Evolutionary conservation across 2,329 filamentous ascomycete genomes (phyloP), one percentile per base, ranked within the genome.

Genomic region (Trichoderma harzianum): DNA sequence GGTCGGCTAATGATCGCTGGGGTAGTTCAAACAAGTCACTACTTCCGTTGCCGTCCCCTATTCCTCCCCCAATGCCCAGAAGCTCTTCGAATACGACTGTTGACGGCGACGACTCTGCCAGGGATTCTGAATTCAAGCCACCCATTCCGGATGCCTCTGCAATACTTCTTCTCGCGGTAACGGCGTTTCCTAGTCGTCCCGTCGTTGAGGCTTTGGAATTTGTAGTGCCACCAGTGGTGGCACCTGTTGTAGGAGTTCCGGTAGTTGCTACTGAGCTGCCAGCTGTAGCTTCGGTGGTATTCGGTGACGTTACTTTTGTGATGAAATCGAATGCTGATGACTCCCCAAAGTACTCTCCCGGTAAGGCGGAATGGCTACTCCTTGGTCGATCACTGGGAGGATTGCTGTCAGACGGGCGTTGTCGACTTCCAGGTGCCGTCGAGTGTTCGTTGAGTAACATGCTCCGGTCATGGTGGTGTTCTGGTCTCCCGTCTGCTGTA

Each of bases 261-360:
- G 66, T 24, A 34, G 55, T 3, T 18, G 55, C 66, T 18, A 32
- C 57, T 12, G 66, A 51, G 14, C 57, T 69, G 11, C 66, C 55
- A 12, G 36, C n/a, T 30, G 66, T 26, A 7, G 39, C 55, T 5
- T 69, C 66, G 7, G 55, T 61, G 14, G 36, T 61, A 21, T 69
- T 69, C 34, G 66, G 66, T 18, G 66, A 69, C 2, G 66, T 69
- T n/a, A 69, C 66, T 43, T 69, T 69, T 2, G 66, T 69, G 1
- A 69, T 69, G 28, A 69, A 69, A n/a, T 69, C 66, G 7, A 69
- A 69, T 3, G 66, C 66, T 34, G 66, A 69, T 11, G 66, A 69
- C n/a, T 69, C 66, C 7, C 66, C 66, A 51, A 69, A 69, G 12
- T 69, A 69, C 55, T 69, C 66, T 47, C 66, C 66, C 2, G 66